Conservation (phyloP, 2,329 filamentous ascomycete genomes). For the Sarocladium strictum region DNA sequence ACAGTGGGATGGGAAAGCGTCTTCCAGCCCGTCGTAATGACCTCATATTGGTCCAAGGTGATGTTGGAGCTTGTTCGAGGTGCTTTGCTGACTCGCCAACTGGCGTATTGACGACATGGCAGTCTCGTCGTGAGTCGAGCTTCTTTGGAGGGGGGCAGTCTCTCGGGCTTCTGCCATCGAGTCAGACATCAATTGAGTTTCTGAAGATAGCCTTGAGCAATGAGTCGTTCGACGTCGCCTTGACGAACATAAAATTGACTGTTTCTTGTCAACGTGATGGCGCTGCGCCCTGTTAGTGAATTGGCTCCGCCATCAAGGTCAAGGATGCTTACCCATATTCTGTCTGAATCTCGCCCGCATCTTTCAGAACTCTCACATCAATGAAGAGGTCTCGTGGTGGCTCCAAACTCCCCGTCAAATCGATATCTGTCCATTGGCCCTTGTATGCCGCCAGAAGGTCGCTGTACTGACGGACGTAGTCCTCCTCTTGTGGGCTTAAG, state of each 20-base stretch:
- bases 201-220: slow-evolving; percentile 91
- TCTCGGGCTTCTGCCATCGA: too few species aligned
- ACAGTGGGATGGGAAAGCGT: too few species aligned
- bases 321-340: slow-evolving; percentile 77
- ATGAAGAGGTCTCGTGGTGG: slow-evolving; percentile 96
- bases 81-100: too few species aligned
- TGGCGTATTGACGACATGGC: background rate
- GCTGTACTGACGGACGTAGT: slow-evolving; percentile 87
- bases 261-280: slow-evolving; percentile 95
- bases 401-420: slow-evolving; percentile 87
- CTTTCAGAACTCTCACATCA: slow-evolving; percentile 90
- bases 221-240: slow-evolving; percentile 89
- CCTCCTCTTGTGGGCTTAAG: slow-evolving; percentile 91
- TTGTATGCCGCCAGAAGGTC: slow-evolving; percentile 95
- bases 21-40: too few species aligned
- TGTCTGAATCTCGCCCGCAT: slow-evolving; percentile 97
- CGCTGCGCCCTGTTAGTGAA: slow-evolving; percentile 43
- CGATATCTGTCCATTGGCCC: slow-evolving; percentile 96
- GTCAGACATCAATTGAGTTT: slow-evolving; percentile 62
- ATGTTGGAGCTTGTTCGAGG: too few species aligned
- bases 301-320: background rate
- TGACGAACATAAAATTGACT: slow-evolving; percentile 97
- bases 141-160: too few species aligned
- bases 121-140: too few species aligned
- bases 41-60: background rate